Conservation (phyloP, 805 yeast genomes). For the Nakazawaea ambrosiae region DNA sequence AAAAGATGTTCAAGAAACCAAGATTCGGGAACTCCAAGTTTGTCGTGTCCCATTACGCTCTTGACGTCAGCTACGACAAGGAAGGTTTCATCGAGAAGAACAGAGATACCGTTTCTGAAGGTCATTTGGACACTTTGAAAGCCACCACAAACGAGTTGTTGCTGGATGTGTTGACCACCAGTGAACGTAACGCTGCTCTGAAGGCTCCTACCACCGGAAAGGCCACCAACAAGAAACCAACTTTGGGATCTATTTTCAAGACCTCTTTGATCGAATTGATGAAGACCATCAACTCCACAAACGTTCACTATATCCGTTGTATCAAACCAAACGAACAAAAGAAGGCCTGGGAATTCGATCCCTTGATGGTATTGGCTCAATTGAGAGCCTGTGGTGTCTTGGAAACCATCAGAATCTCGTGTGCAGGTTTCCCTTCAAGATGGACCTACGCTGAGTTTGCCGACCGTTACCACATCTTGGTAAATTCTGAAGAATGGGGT, state of each 20-base stretch:
- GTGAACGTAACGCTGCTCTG: constrained; percentile 50
- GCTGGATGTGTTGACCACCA: constrained; percentile 52
- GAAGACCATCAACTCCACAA: constrained; percentile 89
- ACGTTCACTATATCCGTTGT: constrained; percentile 95
- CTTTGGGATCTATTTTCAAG: constrained; percentile 91
- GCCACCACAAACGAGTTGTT: constrained; percentile 62
- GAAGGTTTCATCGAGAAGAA: constrained; percentile 97
- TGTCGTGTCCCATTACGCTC: constrained; percentile 88
- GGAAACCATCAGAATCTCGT: constrained; percentile 92
- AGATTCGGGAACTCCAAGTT: constrained; percentile 90
- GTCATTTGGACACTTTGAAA: constrained; percentile 79
- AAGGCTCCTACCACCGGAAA: constrained; percentile 23
- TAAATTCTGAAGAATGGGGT: constrained; percentile 65
- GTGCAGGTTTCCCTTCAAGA: constrained; percentile 97
- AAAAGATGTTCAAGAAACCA: constrained; percentile 81
- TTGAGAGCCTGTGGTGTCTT: constrained; percentile 97
- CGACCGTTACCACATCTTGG: constrained; percentile 76
- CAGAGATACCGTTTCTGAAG: constrained; percentile 96
- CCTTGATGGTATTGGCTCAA: constrained; percentile 91
- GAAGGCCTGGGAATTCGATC: constrained; percentile 93
- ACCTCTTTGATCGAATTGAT: constrained; percentile 86
- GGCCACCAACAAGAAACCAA: constrained; percentile 59
- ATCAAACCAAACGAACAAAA: constrained; percentile 94
- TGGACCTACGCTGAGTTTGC: constrained; percentile 95
- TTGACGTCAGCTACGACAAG: constrained; percentile 85